A percentile compares a stretch with the other conserved stretches of the same genome.
These are phyloP conservation scores for Macrophomina phaseolina DNA, from an alignment of 2,329 filamentous ascomycete species.

Conservation along the genomic window DNA sequence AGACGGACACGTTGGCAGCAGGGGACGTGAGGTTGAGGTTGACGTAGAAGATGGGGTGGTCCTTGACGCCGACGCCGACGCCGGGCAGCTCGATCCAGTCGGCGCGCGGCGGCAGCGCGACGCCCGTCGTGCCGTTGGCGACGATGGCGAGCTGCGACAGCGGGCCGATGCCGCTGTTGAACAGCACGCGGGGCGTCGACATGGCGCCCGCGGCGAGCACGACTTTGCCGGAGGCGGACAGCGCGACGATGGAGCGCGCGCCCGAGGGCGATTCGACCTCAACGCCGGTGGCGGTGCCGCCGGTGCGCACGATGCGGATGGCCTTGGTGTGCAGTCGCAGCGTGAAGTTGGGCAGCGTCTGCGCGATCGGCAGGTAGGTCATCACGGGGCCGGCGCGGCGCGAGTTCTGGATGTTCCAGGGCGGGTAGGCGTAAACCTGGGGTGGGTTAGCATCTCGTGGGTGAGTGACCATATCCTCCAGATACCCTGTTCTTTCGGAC, in stretches of 20 bases:
- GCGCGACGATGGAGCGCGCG: constrained; percentile 63
- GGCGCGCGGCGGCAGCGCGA: constrained; percentile 49
- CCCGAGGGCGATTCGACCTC: constrained; percentile 69
- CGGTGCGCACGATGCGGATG: constrained; percentile 68
- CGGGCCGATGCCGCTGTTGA: constrained; percentile 73
- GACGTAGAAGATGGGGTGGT: constrained; percentile 50
- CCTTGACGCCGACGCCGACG: constrained; percentile 55
- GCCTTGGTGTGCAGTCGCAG: constrained; percentile 71
- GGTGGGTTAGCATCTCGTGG: constrained; percentile 48
- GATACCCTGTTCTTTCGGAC: too few species aligned
- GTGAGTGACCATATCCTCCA: too few species aligned
- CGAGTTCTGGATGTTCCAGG: constrained; percentile 28
- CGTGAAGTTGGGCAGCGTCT: constrained; percentile 67
- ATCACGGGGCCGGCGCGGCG: constrained; percentile 69
- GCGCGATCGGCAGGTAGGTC: constrained; percentile 71
- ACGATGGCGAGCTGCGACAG: constrained; percentile 53
- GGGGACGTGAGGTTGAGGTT: constrained; percentile 32
- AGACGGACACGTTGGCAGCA: constrained; percentile 31
- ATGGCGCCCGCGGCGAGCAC: constrained; percentile 72
- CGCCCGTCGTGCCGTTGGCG: constrained; percentile 46
- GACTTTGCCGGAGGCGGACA: constrained; percentile 67
- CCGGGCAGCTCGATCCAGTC: constrained; percentile 58
- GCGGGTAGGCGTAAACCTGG: constrained; percentile 46
- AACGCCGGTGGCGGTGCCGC: constrained; percentile 68
- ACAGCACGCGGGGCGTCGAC: constrained; percentile 71